Conservation (phyloP, 345 rosid genomes). For the Excoecaria agallocha region DNA sequence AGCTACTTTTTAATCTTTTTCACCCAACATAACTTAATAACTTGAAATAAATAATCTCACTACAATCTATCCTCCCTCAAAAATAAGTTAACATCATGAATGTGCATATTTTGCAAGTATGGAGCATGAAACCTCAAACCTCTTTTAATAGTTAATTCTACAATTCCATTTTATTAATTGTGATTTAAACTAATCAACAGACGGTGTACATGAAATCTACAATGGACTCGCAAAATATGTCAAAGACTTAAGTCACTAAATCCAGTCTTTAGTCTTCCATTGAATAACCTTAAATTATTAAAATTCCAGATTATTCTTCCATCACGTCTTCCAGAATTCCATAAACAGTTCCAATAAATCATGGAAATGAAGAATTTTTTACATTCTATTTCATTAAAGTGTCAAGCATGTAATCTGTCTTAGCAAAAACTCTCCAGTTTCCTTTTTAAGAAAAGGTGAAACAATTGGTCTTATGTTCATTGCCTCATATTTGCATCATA, state of each 20-base stretch:
- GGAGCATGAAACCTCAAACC: neutral
- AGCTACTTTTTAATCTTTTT: neutral
- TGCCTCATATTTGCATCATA: neutral
- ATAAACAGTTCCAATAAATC: neutral
- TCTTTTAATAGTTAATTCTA: neutral
- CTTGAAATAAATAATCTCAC: neutral
- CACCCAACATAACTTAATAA: neutral
- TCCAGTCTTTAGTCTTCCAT: neutral
- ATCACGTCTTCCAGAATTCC: neutral
- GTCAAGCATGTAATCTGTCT: neutral
- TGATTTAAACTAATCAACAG: neutral
- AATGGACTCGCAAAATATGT: neutral
- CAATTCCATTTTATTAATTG: neutral
- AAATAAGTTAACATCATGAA: neutral
- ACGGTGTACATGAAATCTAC: neutral
- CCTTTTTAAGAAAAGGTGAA: neutral
- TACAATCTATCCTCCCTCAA: neutral
- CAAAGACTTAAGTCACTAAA: neutral
- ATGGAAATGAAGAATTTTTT: neutral
- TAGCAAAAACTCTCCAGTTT: neutral
- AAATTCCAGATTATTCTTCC: too few relatives aligned
- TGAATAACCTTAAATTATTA: neutral
- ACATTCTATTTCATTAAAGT: neutral
- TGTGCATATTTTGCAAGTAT: neutral
- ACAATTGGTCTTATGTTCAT: neutral